Conservation (phyloP, 2,329 filamentous ascomycete genomes). For the Stachybotrys echinatus region DNA sequence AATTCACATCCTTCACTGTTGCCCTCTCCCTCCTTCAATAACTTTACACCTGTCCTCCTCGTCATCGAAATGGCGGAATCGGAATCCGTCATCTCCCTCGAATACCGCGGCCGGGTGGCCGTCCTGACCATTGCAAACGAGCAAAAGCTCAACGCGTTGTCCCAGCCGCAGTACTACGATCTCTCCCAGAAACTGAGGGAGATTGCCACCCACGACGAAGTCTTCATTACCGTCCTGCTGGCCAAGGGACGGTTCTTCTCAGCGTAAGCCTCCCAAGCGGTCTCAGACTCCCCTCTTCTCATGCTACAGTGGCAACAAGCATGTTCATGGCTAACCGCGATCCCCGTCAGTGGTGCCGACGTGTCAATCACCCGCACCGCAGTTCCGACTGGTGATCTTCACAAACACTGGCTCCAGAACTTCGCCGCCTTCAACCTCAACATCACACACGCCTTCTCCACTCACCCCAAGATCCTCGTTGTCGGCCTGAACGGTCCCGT, state of each 20-base stretch:
- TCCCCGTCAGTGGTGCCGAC: conserved; percentile 73
- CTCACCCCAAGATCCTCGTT: conserved; percentile 89
- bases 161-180: conserved; percentile 67
- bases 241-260: conserved; percentile 84
- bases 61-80: conserved; percentile 8
- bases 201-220: conserved; percentile 71
- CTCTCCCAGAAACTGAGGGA: conserved; percentile 70
- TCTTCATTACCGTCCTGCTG: conserved; percentile 79
- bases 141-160: conserved; percentile 83
- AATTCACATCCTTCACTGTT: too few species aligned
- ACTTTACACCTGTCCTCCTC: too few species aligned
- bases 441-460: conserved; percentile 84
- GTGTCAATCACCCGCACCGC: conserved; percentile 17
- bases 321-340: too few species aligned
- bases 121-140: conserved; percentile 82
- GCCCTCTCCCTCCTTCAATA: too few species aligned
- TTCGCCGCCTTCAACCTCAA: conserved; percentile 88
- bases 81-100: conserved; percentile 26
- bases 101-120: conserved; percentile 42
- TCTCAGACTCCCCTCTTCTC: not conserved
- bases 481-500: conserved; percentile 88
- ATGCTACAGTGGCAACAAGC: too few species aligned
- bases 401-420: conserved; percentile 55
- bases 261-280: conserved; percentile 57
- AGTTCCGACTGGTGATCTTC: conserved; percentile 7